phyloP scores from a whole-genome alignment of 176 grass and related monocot species.

The Oryza nivara region DNA sequence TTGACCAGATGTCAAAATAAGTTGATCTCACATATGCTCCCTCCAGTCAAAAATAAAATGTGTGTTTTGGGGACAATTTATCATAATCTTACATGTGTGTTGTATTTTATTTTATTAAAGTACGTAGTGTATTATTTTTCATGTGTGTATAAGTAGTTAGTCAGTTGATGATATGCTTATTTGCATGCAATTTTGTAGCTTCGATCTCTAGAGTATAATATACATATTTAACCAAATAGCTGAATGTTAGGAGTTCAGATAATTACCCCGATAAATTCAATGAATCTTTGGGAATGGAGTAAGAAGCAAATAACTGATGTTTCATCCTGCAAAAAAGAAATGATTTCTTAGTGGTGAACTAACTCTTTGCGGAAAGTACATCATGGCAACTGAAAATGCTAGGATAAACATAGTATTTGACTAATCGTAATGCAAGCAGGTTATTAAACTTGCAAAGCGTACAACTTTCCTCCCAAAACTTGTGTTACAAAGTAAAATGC shows the following conservation, averaged over 20 bases:
- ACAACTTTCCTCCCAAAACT: background rate
- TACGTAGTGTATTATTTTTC: background rate
- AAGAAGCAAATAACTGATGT: conserved; percentile 90
- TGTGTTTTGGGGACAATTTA: background rate
- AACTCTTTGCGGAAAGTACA: conserved; percentile 27
- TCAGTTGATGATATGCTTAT: background rate
- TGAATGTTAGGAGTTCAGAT: conserved; percentile 21
- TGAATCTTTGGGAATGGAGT: conserved; percentile 94
- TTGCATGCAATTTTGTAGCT: background rate
- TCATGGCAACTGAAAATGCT: conserved; percentile 1
- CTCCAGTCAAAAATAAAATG: background rate
- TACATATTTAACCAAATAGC: conserved; percentile 7
- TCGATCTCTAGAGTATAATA: background rate
- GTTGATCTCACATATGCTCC: background rate
- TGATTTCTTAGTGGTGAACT: background rate
- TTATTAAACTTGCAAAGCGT: background rate
- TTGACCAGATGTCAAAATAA: background rate
- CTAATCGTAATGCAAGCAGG: background rate
- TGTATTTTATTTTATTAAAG: background rate
- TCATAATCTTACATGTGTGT: background rate
- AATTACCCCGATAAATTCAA: conserved; percentile 93
- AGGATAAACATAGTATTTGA: background rate
- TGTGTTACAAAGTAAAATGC: background rate
- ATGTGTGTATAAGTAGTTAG: background rate
- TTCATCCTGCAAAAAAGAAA: conserved; percentile 73